Evolutionary conservation across 805 yeast genomes (phyloP).

Genomic region (Kuraishia capsulata): DNA sequence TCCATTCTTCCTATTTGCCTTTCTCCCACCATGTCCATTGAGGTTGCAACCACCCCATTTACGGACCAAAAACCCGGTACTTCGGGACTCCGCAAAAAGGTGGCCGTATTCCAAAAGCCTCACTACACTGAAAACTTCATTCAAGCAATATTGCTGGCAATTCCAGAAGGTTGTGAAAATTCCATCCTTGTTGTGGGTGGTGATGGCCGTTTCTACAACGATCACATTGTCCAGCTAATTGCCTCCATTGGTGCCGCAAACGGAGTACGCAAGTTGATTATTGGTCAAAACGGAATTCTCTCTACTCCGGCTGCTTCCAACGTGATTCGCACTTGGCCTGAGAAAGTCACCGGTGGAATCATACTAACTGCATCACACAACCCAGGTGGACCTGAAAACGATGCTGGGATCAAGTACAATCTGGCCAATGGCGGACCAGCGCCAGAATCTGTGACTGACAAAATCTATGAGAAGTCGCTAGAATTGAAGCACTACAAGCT

Average conservation of each 20-base stretch:
- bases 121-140: slow-evolving; percentile 90
- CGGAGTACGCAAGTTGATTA: slow-evolving; percentile 74
- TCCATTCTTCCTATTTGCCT: too few relatives aligned
- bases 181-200: slow-evolving; percentile 90
- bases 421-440: slow-evolving; percentile 97
- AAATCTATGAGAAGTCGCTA: slow-evolving; percentile 66
- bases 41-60: slow-evolving; percentile 62
- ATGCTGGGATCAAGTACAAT: slow-evolving; percentile 93
- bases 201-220: slow-evolving; percentile 91
- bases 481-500: slow-evolving; percentile 52
- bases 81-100: slow-evolving; percentile 91
- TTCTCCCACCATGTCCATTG: too few relatives aligned
- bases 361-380: slow-evolving; percentile 94
- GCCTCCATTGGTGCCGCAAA: slow-evolving; percentile 84
- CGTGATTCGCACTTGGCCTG: slow-evolving; percentile 60
- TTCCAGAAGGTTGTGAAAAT: slow-evolving; percentile 78
- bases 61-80: slow-evolving; percentile 97
- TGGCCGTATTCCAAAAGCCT: slow-evolving; percentile 65
- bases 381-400: slow-evolving; percentile 93
- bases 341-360: slow-evolving; percentile 83
- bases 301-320: slow-evolving; percentile 98
- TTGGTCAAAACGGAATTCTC: slow-evolving; percentile 82
- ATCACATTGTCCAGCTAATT: slow-evolving; percentile 70
- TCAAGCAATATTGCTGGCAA: slow-evolving; percentile 75
- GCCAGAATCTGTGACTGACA: slow-evolving; percentile 87